A percentile compares a stretch with the other conserved stretches of the same genome.
These are phyloP conservation scores for Heterobasidion parviporum DNA, from an alignment of 1,284 basidiomycete species.

Conservation along the genomic window DNA sequence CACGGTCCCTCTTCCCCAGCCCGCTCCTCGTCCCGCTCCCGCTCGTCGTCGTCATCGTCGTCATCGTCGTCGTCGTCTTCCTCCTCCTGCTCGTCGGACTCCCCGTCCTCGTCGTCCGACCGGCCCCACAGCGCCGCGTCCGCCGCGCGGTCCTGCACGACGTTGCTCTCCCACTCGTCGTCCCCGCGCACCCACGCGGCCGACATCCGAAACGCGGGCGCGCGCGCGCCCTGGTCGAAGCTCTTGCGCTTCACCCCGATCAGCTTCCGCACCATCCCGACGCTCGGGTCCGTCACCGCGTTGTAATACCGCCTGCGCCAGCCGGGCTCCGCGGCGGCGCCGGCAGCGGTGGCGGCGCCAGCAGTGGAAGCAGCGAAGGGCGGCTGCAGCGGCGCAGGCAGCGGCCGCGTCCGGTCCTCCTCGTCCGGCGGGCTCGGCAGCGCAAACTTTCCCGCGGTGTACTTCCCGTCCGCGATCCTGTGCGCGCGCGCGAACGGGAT, in stretches of 20 bases:
- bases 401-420: slow-evolving; percentile 26
- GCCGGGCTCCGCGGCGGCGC: slow-evolving; percentile 1
- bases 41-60: slow-evolving; percentile 12
- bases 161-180: slow-evolving; percentile 35
- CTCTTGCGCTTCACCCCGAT: slow-evolving; percentile 58
- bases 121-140: slow-evolving; percentile 17
- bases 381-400: slow-evolving; percentile 8
- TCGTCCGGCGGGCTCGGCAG: slow-evolving; percentile 55
- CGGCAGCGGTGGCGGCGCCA: background rate
- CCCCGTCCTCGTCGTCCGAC: slow-evolving; percentile 17
- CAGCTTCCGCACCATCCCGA: slow-evolving; percentile 55
- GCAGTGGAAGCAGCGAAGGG: background rate
- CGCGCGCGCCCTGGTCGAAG: slow-evolving; percentile 20
- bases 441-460: slow-evolving; percentile 66
- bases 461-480: slow-evolving; percentile 57
- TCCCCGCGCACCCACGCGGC: slow-evolving; percentile 32
- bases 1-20: slow-evolving; percentile 25
- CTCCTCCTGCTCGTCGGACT: slow-evolving; percentile 21
- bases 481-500: slow-evolving; percentile 63
- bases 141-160: slow-evolving; percentile 15
- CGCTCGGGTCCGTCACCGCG: slow-evolving; percentile 55
- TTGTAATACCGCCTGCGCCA: slow-evolving; percentile 30
- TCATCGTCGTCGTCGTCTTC: slow-evolving; percentile 20
- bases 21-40: slow-evolving; percentile 14
- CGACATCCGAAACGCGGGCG: slow-evolving; percentile 16